phyloP scores from a whole-genome alignment of 345 rosid species.

The Eucalyptus fibrosa region DNA sequence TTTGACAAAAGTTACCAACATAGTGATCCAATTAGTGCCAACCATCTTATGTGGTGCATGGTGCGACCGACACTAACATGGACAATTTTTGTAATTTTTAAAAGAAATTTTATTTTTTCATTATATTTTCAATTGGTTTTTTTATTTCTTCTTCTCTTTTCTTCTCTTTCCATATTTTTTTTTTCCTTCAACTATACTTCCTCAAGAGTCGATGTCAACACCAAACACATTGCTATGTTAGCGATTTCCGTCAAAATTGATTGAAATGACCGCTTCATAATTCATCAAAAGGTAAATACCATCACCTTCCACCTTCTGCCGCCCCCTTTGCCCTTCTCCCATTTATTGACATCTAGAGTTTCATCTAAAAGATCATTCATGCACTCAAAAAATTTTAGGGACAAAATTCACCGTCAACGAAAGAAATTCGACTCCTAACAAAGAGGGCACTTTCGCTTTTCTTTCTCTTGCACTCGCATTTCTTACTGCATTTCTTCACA shows the following conservation, averaged over 20 bases:
- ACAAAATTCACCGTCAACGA: background rate
- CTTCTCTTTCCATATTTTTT: background rate
- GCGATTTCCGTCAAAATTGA: background rate
- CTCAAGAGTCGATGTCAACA: background rate
- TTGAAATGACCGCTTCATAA: background rate
- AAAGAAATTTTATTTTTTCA: too few species aligned
- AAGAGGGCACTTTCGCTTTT: background rate
- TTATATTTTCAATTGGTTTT: background rate
- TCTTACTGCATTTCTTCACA: background rate
- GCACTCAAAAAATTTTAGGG: background rate
- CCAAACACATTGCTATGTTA: too few species aligned
- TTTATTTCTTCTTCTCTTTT: background rate
- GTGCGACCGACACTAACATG: fast-evolving
- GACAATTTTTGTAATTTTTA: background rate
- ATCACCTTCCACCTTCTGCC: background rate
- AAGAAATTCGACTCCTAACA: background rate
- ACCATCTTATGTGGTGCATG: background rate
- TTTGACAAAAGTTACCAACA: background rate
- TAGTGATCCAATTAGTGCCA: background rate
- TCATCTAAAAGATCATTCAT: background rate
- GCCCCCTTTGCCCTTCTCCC: background rate
- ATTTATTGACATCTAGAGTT: background rate
- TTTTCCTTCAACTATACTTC: background rate
- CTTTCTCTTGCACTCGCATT: background rate
- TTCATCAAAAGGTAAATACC: background rate